Evolutionary conservation across 2,329 filamentous ascomycete species (phyloP), one percentile per base, ranked within the genome.

Genomic region (Calycina herbarum): DNA sequence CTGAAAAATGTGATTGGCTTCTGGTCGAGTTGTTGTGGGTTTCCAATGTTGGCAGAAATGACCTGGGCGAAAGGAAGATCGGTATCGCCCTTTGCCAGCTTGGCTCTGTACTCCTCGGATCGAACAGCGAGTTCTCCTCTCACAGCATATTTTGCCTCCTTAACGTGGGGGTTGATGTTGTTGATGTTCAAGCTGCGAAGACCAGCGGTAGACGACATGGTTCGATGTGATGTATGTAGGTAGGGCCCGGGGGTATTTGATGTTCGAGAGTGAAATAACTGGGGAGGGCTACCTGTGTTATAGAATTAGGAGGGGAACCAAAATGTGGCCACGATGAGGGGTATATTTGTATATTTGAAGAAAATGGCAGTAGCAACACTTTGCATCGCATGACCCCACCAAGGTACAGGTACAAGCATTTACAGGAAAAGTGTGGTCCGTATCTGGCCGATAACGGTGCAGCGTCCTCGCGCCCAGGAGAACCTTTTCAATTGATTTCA

Each of bases 1-100:
- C 95, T 89, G 87, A 99, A 97, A 85, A 97, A 99, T 72, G 95
- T 99, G 75, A 99, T 94, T 75, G 95, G 95, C 84, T 98, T 96
- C 85, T 99, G 95, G 81, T 97, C 95, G 69, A 99, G 88, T 81
- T 99, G 95, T 81, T 99, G 95, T 3, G 95, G 95, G 83, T 99
- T 99, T 76, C 95, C 95, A 76, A 99, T 99, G 82, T 99, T 99
- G 80, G 95, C 95, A 69, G 92, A 94, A 81, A 99, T 94, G 79
- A 99, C 89, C 67, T 93, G 86, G 74, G 92, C 84, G 79, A 99
- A 99, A 59, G 95, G 94, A 61, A 98, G 84, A 66, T 45, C 33
- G 2, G 67, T 68, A 75, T 78, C 72, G 73, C 85, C 86, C 69
- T 86, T 85, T 70, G 82, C 81, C 67, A 97, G 83, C 74, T 86